phyloP scores from a whole-genome alignment of 345 rosid species.

The Anacardium occidentale region DNA sequence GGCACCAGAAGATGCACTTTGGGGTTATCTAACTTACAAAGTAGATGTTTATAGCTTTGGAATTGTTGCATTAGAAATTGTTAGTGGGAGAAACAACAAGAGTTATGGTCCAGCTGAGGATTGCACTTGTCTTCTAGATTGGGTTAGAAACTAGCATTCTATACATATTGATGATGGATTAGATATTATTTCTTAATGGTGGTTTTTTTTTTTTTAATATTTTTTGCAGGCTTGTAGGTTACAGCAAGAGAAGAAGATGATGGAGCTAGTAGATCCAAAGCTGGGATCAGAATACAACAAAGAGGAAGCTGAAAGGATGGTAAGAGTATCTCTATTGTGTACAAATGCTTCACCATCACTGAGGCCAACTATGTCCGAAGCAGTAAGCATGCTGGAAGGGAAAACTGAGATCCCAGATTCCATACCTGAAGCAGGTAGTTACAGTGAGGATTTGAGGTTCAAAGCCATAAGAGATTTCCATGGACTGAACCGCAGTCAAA shows the following conservation, averaged over 20 bases:
- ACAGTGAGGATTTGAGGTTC: conserved; percentile 29
- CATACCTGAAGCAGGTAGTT: conserved; percentile 20
- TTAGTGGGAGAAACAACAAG: conserved; percentile 31
- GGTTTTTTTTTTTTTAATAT: no score
- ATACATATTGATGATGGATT: not conserved
- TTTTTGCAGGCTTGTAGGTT: conserved; percentile 21
- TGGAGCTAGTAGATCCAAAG: conserved; percentile 25
- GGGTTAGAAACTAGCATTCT: conserved; percentile 25
- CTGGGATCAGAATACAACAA: conserved; percentile 25
- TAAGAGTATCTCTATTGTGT: conserved; percentile 41
- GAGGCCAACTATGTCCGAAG: conserved; percentile 44
- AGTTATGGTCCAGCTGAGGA: conserved; percentile 13
- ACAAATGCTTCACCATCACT: conserved; percentile 31
- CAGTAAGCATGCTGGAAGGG: conserved; percentile 38
- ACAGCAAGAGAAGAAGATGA: not conserved
- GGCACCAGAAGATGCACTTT: conserved; percentile 47
- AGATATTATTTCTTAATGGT: no score
- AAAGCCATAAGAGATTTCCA: conserved; percentile 29
- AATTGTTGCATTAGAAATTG: conserved; percentile 42
- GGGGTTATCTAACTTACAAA: conserved; percentile 44
- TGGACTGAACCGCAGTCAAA: conserved; percentile 18
- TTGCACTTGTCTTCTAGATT: conserved; percentile 33
- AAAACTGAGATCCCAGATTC: conserved; percentile 18
- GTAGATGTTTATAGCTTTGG: conserved; percentile 51
- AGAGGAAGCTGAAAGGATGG: conserved; percentile 32